phyloP scores from a whole-genome alignment of 139 green algal species.

The Coccomyxa sp. region DNA sequence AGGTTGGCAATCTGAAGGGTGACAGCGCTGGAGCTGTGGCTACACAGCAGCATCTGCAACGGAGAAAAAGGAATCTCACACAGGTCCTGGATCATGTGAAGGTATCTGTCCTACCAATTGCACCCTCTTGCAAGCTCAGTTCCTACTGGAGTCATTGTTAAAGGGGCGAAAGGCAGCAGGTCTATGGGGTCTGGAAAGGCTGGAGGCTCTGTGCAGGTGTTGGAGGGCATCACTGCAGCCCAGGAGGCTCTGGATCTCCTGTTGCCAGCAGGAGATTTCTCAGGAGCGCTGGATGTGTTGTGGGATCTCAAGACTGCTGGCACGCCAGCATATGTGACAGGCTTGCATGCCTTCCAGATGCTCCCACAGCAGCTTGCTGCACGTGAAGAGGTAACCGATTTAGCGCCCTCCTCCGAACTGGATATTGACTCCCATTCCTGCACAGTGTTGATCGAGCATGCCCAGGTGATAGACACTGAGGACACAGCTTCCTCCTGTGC shows the following conservation, averaged over 20 bases:
- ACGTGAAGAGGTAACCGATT: constrained; percentile 15
- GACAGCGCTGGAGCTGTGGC: constrained; percentile 48
- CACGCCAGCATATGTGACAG: neutral
- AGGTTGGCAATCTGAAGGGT: constrained; percentile 56
- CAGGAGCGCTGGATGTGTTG: constrained; percentile 69
- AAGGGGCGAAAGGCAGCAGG: neutral
- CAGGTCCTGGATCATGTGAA: constrained; percentile 46
- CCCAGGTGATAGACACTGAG: too few species aligned
- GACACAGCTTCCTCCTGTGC: constrained; percentile 8
- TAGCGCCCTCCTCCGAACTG: neutral
- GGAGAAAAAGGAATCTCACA: constrained; percentile 54
- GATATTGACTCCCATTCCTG: too few species aligned
- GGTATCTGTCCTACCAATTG: constrained; percentile 14
- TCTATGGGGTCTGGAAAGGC: neutral
- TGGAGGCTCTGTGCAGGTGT: constrained; percentile 29
- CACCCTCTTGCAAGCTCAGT: neutral
- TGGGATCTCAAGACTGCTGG: constrained; percentile 36
- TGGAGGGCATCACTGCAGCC: constrained; percentile 55
- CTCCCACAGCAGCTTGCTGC: constrained; percentile 44
- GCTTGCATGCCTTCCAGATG: constrained; percentile 10
- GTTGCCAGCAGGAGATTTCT: constrained; percentile 62
- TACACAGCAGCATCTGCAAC: constrained; percentile 49
- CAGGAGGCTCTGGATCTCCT: constrained; percentile 63
- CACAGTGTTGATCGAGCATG: too few species aligned
- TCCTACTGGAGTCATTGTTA: neutral